Evolutionary conservation across 768 basidiomycete species (phyloP).

Genomic region (Sutorius australiensis): DNA sequence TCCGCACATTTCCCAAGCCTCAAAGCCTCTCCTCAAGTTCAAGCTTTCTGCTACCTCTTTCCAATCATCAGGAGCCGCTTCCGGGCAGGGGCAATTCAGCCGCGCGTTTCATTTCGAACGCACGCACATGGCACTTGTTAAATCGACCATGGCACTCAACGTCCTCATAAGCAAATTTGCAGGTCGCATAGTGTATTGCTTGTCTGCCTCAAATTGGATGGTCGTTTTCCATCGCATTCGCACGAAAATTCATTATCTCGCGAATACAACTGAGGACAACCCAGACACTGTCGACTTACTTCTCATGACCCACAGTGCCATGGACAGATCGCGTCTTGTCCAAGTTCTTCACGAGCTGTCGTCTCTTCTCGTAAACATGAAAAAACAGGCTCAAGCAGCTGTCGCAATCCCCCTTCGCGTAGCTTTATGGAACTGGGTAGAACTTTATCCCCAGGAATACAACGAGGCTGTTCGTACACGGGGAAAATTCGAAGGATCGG

Average conservation of each 20-base stretch:
- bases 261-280: slow-evolving; percentile 46
- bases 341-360: slow-evolving; percentile 77
- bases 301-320: slow-evolving; percentile 71
- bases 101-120: slow-evolving; percentile 48
- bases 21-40: slow-evolving; percentile 30
- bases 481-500: slow-evolving; percentile 70
- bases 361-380: slow-evolving; percentile 79
- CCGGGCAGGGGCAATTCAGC: slow-evolving; percentile 20
- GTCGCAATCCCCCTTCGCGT: slow-evolving; percentile 69
- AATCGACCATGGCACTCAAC: slow-evolving; percentile 53
- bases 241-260: slow-evolving; percentile 63
- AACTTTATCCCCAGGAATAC: slow-evolving; percentile 73
- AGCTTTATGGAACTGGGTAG: slow-evolving; percentile 91
- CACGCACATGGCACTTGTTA: slow-evolving; percentile 58
- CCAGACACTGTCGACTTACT: slow-evolving; percentile 73
- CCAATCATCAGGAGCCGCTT: slow-evolving; percentile 36
- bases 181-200: slow-evolving; percentile 77
- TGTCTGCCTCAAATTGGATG: slow-evolving; percentile 86
- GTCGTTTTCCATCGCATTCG: slow-evolving; percentile 71
- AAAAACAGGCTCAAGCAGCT: slow-evolving; percentile 64
- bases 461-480: slow-evolving; percentile 63
- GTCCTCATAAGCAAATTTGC: slow-evolving; percentile 65
- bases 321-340: slow-evolving; percentile 66
- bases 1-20: slow-evolving; percentile 38
- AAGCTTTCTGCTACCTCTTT: slow-evolving; percentile 40